Evolutionary conservation across 1,284 basidiomycete genomes (phyloP).

Genomic region (Leccinum fuscescens): DNA sequence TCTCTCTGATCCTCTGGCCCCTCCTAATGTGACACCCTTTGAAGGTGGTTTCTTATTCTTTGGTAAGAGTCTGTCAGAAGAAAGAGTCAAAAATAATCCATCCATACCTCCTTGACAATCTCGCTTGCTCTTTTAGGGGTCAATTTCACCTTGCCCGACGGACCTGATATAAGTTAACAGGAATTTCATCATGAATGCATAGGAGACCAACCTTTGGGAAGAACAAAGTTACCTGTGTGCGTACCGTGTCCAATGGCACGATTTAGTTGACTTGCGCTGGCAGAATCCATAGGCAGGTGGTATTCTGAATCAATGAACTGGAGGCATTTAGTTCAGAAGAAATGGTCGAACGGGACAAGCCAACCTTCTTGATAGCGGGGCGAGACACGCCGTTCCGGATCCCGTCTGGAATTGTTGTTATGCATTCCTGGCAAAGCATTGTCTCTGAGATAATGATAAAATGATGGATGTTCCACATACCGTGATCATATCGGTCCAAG

Average conservation of each 20-base stretch:
- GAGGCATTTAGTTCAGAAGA: not conserved
- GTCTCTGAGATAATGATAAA: not conserved
- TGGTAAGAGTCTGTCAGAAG: not conserved
- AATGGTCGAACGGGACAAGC: not conserved
- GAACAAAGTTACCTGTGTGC: slow-evolving; percentile 58
- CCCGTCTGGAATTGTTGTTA: slow-evolving; percentile 63
- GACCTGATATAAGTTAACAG: slow-evolving; percentile 16
- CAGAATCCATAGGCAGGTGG: slow-evolving; percentile 55
- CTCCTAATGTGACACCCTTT: slow-evolving; percentile 2
- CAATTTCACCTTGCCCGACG: slow-evolving; percentile 70
- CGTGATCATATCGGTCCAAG: slow-evolving; percentile 64
- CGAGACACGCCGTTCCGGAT: slow-evolving; percentile 73
- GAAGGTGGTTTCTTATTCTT: slow-evolving; percentile 34
- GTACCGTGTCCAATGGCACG: slow-evolving; percentile 70
- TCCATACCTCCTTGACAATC: slow-evolving; percentile 59
- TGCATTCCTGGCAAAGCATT: slow-evolving; percentile 55
- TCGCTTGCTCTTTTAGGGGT: slow-evolving; percentile 52
- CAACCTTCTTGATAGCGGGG: slow-evolving; percentile 75
- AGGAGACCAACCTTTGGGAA: slow-evolving; percentile 62
- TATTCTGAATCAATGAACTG: slow-evolving; percentile 76
- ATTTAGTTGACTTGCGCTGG: slow-evolving; percentile 65
- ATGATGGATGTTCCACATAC: slow-evolving; percentile 32
- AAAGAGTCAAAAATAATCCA: not conserved
- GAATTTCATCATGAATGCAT: not conserved
- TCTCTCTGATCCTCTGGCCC: slow-evolving; percentile 26